Base-by-base conservation (phyloP, 208 protist genomes). In the Trypanosomatidae sp. region DNA sequence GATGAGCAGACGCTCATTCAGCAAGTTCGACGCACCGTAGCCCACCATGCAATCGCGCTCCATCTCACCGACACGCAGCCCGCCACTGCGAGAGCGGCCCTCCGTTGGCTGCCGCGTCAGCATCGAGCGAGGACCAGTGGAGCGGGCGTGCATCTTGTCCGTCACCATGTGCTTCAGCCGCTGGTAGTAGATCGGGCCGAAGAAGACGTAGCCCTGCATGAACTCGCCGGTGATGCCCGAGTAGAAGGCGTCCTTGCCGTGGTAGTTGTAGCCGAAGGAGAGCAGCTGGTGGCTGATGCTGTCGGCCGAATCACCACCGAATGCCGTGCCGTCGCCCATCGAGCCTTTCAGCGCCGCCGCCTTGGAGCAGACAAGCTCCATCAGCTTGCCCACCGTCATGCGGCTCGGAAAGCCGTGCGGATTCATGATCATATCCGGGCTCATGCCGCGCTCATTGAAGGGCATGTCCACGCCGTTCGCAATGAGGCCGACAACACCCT, bases 371-470 rank as follows among this genome's bases (percentile, higher is more conserved):
- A 99, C 74, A 1, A 99, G 90, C 83, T 99, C 99, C 22, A 99
- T 95, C 73, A 99, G 85, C 85, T 99, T 99, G 17, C 99, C 99
- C 9, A 99, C 98, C n/a, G 99, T 99, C 99, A 99, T 99, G 74
- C 99, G 98, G 72, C 96, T 99, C 19, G 99, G 99, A 84, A 99
- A 99, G 71, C 98, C 99, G 83, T 99, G 99, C n/a, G 99, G 99
- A 84, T 99, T 99, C 99, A 99, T 99, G 86, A 99, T 99, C 82
- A 99, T 99, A 80, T 99, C 99, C 0, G 99, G 99, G 62, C 84
- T 98, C 41, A 99, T 98, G 52, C 98, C 98, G 9, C 89, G 71
- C 73, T 98, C 93, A 65, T 94, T 99, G 81, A 99, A 99, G 10
- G 99, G 99, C 98, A 99, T 97, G 87, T 99, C 99, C n/a, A 98